These are phyloP conservation scores for Phascolomyces articulosus DNA, from an alignment of 371 early-diverging fungal genomes.

Conservation along the genomic window DNA sequence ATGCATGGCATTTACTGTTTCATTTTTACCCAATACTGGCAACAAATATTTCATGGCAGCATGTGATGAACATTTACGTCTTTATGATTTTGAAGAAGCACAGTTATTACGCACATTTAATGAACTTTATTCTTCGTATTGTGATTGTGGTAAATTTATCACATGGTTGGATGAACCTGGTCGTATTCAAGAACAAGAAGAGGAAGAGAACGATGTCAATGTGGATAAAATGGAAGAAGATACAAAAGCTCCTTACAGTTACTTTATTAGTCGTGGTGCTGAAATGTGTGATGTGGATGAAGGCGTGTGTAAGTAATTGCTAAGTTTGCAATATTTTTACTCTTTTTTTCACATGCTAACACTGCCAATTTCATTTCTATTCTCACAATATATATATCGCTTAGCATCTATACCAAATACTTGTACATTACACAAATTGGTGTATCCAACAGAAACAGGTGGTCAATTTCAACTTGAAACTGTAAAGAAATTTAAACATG, in stretches of 20 bases:
- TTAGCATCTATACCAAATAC: constrained; percentile 82
- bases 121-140: constrained; percentile 84
- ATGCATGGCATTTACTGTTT: constrained; percentile 93
- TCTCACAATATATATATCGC: too few relatives aligned
- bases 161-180: constrained; percentile 59
- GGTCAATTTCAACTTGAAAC: constrained; percentile 72
- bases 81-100: constrained; percentile 88
- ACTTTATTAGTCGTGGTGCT: constrained; percentile 85
- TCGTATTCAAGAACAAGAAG: constrained; percentile 2
- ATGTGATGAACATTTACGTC: constrained; percentile 79
- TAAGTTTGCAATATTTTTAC: too few relatives aligned
- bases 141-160: constrained; percentile 88
- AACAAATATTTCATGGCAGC: constrained; percentile 91
- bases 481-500: constrained; percentile 72
- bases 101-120: constrained; percentile 80
- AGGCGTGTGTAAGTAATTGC: constrained; percentile 64
- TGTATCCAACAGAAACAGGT: constrained; percentile 72
- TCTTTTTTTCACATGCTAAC: too few relatives aligned
- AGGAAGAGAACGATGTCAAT: constrained; percentile 13
- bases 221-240: not conserved
- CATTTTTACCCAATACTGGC: constrained; percentile 89
- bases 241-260: constrained; percentile 40
- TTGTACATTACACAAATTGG: constrained; percentile 78
- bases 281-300: constrained; percentile 87
- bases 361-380: too few relatives aligned